A percentile compares a stretch with the other conserved stretches of the same genome.
These are phyloP conservation scores for Colletotrichum musicola DNA, from an alignment of 2,329 filamentous ascomycete species.

Conservation along the genomic window DNA sequence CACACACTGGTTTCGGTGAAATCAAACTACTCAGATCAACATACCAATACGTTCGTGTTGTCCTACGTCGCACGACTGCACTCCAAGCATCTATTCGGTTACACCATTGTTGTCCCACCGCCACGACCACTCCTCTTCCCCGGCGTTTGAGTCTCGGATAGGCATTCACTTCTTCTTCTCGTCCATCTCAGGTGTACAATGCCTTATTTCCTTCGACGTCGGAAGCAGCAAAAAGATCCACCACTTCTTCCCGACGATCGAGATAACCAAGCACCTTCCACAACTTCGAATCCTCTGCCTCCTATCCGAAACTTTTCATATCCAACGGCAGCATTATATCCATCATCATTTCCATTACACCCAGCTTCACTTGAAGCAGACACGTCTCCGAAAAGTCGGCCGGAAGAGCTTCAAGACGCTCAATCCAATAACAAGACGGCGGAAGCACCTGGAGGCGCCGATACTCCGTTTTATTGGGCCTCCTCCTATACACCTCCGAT, in stretches of 20 bases:
- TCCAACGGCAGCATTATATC: slow-evolving; percentile 31
- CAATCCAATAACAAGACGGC: background rate
- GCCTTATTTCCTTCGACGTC: slow-evolving; percentile 27
- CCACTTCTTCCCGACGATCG: background rate
- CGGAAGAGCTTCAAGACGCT: background rate
- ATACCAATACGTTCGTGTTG: background rate
- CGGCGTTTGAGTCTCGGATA: slow-evolving; percentile 6
- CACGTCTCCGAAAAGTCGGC: background rate
- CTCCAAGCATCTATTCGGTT: background rate
- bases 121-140: no score
- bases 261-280: background rate
- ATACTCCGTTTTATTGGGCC: slow-evolving; percentile 34
- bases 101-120: background rate
- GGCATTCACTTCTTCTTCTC: background rate
- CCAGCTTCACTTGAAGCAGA: background rate
- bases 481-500: slow-evolving; percentile 25
- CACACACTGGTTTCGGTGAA: background rate
- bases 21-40: background rate
- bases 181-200: slow-evolving; percentile 5
- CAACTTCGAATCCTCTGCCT: background rate
- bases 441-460: background rate
- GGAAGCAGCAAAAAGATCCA: slow-evolving; percentile 23
- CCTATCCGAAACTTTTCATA: slow-evolving; percentile 43
- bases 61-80: background rate
- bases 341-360: background rate